Conservation (phyloP, 129 eudicot species). For the Cynara cardunculus region DNA sequence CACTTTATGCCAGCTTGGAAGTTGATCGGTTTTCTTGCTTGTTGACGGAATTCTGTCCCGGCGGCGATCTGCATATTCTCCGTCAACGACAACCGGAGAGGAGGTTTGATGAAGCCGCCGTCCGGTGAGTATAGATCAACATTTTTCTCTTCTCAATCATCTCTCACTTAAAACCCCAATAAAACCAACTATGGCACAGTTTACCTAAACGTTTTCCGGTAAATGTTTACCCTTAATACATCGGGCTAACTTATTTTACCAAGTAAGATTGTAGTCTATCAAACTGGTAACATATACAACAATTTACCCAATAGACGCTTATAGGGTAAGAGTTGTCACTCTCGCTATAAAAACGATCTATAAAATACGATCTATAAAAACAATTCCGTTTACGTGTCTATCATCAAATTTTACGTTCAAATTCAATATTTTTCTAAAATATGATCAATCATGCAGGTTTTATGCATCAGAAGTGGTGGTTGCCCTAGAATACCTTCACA, state of each 20-base stretch:
- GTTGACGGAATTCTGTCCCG: slow-evolving; percentile 82
- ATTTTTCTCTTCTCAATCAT: not conserved
- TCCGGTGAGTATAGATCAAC: slow-evolving; percentile 43
- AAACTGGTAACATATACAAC: no score
- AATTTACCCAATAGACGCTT: no score
- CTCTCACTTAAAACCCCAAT: not conserved
- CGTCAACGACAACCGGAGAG: slow-evolving; percentile 67
- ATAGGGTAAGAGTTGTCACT: no score
- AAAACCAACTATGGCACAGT: not conserved
- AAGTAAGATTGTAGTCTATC: no score
- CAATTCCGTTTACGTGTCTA: not conserved
- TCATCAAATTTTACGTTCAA: not conserved
- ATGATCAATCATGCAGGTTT: slow-evolving; percentile 42
- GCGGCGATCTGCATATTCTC: slow-evolving; percentile 72
- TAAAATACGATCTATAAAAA: no score
- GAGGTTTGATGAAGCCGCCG: slow-evolving; percentile 61
- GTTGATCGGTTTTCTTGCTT: slow-evolving; percentile 62
- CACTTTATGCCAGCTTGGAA: slow-evolving; percentile 55
- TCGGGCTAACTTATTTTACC: no score
- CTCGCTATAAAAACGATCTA: no score
- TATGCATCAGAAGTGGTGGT: slow-evolving; percentile 78
- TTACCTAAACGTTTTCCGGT: no score
- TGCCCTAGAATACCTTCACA: slow-evolving; percentile 79
- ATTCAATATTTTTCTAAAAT: not conserved
- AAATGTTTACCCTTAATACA: no score